phyloP scores from a whole-genome alignment of 2,329 filamentous ascomycete species.

The Neonectria punicea region DNA sequence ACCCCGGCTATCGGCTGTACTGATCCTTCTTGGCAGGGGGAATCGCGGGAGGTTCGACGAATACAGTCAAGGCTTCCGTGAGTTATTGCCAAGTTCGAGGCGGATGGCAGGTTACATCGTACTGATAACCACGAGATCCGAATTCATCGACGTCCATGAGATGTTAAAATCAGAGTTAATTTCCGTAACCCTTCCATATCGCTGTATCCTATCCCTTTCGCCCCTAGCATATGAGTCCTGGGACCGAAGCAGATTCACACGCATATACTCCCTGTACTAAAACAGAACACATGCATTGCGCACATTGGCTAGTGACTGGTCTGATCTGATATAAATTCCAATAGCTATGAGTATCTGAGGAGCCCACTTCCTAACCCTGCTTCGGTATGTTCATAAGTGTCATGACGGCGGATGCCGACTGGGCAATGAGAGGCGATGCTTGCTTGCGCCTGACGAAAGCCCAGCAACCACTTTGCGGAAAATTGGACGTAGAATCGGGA shows the following conservation, averaged over 20 bases:
- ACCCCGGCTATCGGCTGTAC: neutral
- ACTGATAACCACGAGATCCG: neutral
- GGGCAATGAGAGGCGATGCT: neutral
- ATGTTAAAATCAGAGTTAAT: no score
- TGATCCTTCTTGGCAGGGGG: neutral
- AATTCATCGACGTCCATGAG: no score
- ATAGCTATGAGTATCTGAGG: neutral
- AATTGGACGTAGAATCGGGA: neutral
- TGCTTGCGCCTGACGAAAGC: neutral
- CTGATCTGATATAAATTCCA: neutral
- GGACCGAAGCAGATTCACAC: neutral
- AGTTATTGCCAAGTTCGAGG: neutral
- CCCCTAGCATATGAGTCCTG: no score
- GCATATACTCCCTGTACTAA: neutral
- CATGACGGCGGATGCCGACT: neutral
- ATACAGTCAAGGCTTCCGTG: neutral
- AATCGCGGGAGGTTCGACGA: neutral
- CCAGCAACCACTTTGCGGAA: neutral
- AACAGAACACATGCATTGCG: neutral
- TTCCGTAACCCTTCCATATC: no score
- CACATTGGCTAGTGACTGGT: neutral
- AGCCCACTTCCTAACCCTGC: neutral
- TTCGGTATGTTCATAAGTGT: neutral
- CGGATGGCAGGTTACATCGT: neutral
- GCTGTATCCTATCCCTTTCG: no score